Evolutionary conservation across 768 basidiomycete species (phyloP), one percentile per base, ranked within the genome.

Genomic region (Cystobasidium tubakii): DNA sequence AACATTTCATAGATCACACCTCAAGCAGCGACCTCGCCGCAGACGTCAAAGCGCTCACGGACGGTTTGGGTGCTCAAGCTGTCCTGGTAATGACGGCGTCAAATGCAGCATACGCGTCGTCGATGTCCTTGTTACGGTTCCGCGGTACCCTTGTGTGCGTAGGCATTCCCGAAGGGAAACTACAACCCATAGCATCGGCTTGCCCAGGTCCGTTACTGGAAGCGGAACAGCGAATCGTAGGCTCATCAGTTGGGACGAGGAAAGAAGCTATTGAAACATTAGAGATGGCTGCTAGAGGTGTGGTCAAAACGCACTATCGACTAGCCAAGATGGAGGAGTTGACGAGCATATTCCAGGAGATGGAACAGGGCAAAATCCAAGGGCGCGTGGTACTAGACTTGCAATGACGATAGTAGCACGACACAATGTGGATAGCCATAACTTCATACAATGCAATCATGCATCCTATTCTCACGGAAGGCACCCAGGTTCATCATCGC

Each of bases 211-310:
- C 57, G 0, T 77, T 79, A 10, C 78, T 81, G 71, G 78, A 82
- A 76, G 78, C 81, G 65, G 77, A 77, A 12, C 80, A 80, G 39
- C 76, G 78, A 54, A 76, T 83, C 73, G 78, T 81, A 53, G 82
- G 82, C 34, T 80, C 79, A 25, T 83, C 82, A 76, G 84, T 83
- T 65, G 82, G 89, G 0, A 91, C 90, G 80, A 86, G 89, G 43
- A 90, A 92, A 80, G 92, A 94, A 78, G 87, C 91, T 1, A 81
- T 85, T 10, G 91, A 95, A 80, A 89, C 92, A 0, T 82, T 93
- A 55, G 85, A 87, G 1, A 88, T 92, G 62, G 91, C 90, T 0
- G 85, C 87, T 0, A 80, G 83, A 36, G 90, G 90, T 15, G 85
- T 86, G 64, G 88, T 91, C 64, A 88, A 86, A 89, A 72, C 70